Base-by-base conservation (phyloP, 2,329 filamentous ascomycete species). In the Nakataea oryzae region DNA sequence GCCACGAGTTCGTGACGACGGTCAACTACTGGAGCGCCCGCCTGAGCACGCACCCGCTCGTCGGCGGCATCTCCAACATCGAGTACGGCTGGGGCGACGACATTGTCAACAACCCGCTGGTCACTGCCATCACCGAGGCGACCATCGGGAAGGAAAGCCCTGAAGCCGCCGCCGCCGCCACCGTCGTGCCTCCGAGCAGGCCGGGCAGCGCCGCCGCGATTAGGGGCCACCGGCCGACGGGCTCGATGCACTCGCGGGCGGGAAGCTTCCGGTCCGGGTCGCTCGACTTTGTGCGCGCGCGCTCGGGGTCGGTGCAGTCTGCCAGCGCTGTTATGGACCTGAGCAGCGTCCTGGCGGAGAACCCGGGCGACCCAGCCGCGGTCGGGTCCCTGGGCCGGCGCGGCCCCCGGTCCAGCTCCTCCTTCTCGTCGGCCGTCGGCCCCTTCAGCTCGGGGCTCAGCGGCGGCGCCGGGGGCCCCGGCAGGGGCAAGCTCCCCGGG, bases 21-120 rank as follows among this genome's bases (percentile, higher is more conserved):
- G 91, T 91, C 69, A 99, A 99, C 75, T 99, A 97, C 76, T 99
- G 95, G 95, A 95, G 91, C 70, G 93, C 95, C 2, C 85, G 95
- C 60, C 81, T 97, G 34, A 96, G 92, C 70, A 97, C 96, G 65
- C 92, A 97, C 71, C 95, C 95, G 2, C 79, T 99, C 34, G 85
- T 93, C 41, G 95, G 95, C 63, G 93, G 93, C 62, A 90, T 99
- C 68, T 96, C 91, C 75, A 99, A 97, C 73, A 89, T 97, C 67
- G 95, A 99, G 74, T 97, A 97, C 70, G 95, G 95, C 61, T 99
- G 95, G 95, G 90, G 91, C 67, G 91, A 96, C 54, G 80, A 82
- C 26, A 86, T 97, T 64, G 86, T 97, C 69, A 86, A 85, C 67
- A 84, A 79, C 62, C 76, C 80, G 11, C 75, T 84, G 1, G 78